phyloP scores from a whole-genome alignment of 1,284 basidiomycete genomes.

The Tetrapyrgos nigripes region DNA sequence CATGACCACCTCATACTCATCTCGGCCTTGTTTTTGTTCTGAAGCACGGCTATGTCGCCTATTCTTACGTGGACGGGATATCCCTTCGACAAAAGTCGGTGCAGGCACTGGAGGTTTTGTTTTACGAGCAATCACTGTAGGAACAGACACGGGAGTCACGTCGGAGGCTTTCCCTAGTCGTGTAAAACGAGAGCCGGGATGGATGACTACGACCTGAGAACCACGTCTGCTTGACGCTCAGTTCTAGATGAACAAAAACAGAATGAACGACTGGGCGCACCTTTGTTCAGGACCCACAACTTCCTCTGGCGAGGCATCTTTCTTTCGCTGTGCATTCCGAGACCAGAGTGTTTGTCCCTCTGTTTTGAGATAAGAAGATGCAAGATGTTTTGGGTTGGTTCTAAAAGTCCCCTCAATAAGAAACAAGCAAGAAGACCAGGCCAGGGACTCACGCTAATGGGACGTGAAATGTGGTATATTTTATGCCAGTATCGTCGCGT shows the following conservation, averaged over 20 bases:
- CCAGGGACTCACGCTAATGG: constrained; percentile 67
- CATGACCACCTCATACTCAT: constrained; percentile 52
- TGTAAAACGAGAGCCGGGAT: constrained; percentile 89
- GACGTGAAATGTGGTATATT: constrained; percentile 81
- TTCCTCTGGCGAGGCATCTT: constrained; percentile 50
- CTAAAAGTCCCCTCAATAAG: constrained; percentile 39
- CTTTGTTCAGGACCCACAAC: constrained; percentile 46
- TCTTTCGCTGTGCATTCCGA: constrained; percentile 62
- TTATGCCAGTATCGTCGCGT: constrained; percentile 79
- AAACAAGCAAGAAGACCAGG: not conserved
- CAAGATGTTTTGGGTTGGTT: constrained; percentile 77
- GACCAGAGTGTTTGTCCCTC: constrained; percentile 77
- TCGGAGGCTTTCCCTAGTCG: constrained; percentile 94
- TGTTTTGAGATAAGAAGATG: constrained; percentile 74
- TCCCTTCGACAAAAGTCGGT: constrained; percentile 51
- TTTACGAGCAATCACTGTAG: constrained; percentile 81
- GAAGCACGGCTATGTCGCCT: constrained; percentile 22
- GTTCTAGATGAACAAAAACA: constrained; percentile 18
- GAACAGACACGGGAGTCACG: constrained; percentile 75
- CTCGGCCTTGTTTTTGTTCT: constrained; percentile 34
- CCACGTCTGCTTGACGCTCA: constrained; percentile 60
- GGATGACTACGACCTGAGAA: constrained; percentile 86
- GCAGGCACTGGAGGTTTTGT: constrained; percentile 49
- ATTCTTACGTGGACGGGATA: constrained; percentile 56
- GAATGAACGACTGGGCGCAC: constrained; percentile 36